These are phyloP conservation scores for Capsicum rhomboideum DNA, from an alignment of 257 asterid species.

Conservation along the genomic window DNA sequence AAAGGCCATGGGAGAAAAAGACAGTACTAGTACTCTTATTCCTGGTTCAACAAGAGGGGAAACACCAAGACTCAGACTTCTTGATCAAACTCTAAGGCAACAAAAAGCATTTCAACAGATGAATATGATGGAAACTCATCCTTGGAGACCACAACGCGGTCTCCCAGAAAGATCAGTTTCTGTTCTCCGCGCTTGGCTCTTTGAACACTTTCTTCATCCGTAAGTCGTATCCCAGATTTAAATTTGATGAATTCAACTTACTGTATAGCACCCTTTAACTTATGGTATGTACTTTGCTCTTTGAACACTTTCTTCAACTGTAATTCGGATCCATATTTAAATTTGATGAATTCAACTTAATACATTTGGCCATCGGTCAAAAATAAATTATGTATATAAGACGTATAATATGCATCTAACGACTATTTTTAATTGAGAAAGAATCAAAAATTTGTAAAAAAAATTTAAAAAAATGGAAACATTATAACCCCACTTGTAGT, in stretches of 20 bases:
- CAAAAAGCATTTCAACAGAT: slow-evolving; percentile 72
- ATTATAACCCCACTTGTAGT: slow-evolving; percentile 10
- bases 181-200: slow-evolving; percentile 83
- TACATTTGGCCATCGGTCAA: background rate
- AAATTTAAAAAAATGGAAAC: background rate
- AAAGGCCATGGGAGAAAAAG: slow-evolving; percentile 75
- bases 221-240: background rate
- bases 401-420: background rate
- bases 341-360: background rate
- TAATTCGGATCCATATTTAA: background rate
- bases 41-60: slow-evolving; percentile 61
- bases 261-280: background rate
- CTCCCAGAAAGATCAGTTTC: slow-evolving; percentile 81
- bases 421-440: background rate
- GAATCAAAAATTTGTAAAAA: no score
- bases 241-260: background rate
- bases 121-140: slow-evolving; percentile 72
- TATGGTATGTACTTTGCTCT: slow-evolving; percentile 55
- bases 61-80: slow-evolving; percentile 61
- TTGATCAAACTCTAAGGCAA: slow-evolving; percentile 77
- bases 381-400: background rate
- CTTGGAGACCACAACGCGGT: slow-evolving; percentile 92
- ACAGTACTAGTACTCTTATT: slow-evolving; percentile 8
- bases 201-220: slow-evolving; percentile 95
- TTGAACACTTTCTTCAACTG: slow-evolving; percentile 81